Conservation (phyloP, 2,329 filamentous ascomycete genomes). For the Aspergillus vadensis region DNA sequence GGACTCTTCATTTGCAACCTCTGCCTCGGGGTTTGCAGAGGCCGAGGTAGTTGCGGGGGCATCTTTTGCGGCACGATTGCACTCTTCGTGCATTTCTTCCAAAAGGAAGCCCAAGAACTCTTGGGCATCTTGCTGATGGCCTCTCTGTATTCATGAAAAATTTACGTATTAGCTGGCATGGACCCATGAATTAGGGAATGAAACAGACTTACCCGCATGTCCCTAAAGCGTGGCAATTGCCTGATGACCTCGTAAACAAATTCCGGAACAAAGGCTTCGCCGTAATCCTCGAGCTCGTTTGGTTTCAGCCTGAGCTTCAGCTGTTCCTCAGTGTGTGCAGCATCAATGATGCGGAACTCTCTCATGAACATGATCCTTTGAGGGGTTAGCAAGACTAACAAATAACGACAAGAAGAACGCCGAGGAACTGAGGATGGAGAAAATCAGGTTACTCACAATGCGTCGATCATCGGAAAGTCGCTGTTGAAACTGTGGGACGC, state of each 20-base stretch:
- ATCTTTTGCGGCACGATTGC: constrained; percentile 71
- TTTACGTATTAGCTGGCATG: neutral
- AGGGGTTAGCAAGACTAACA: constrained; percentile 12
- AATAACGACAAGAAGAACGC: neutral
- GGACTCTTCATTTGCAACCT: constrained; percentile 44
- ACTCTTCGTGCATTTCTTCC: constrained; percentile 92
- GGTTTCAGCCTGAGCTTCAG: constrained; percentile 73
- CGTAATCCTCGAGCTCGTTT: constrained; percentile 84
- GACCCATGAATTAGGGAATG: neutral
- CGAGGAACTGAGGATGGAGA: neutral
- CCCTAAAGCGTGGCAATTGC: constrained; percentile 81
- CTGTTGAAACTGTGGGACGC: constrained; percentile 92
- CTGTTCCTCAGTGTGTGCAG: constrained; percentile 72
- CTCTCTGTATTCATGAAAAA: constrained; percentile 58
- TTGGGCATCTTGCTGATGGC: constrained; percentile 96
- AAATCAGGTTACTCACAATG: constrained; percentile 66
- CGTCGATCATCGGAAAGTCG: constrained; percentile 88
- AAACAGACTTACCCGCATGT: constrained; percentile 72
- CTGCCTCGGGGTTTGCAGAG: constrained; percentile 43
- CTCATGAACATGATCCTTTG: constrained; percentile 89
- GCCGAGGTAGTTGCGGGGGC: constrained; percentile 35
- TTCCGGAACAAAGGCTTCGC: constrained; percentile 87
- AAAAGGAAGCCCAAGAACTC: constrained; percentile 94
- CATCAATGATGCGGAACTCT: constrained; percentile 84
- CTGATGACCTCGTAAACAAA: constrained; percentile 94